Evolutionary conservation across 768 basidiomycete genomes (phyloP), one percentile per base, ranked within the genome.

Genomic region (Mycena maculata): DNA sequence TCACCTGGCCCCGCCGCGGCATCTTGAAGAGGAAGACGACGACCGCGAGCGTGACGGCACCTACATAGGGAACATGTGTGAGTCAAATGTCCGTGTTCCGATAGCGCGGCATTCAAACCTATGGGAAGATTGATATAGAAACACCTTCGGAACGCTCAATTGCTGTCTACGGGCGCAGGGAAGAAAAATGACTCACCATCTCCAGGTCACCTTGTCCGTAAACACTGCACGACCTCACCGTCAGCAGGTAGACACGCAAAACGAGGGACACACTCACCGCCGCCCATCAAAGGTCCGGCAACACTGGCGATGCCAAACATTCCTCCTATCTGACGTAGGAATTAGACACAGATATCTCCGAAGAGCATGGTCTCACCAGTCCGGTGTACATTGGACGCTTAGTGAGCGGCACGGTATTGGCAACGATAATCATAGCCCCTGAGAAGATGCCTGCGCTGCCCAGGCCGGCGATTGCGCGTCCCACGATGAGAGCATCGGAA

Each of bases 391-490:
- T 50, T 6, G 79, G 70, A 12, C 77, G 76, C 41, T 74, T 71
- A n/a, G 77, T 73, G 16, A 80, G 67, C 6, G 70, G 74, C 25
- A 75, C 74, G 18, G 76, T 69, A 39, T 75, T 66, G 12, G 76
- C 69, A 45, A 78, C 71, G 50, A 77, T 72, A 16, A 72, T 71
- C 27, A 78, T 60, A 2, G 70, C 70, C 1, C 73, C 72, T 4
- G 63, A 59, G 63, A 69, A 60, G n/a, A 68, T 67, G 38, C 83
- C 83, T 1, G 82, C 79, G 1, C 81, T 84, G 2, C 85, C 86
- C 3, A 84, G 63, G 13, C 86, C 85, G 3, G 81, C 76, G 39
- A 86, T 69, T 0, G 85, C 84, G 20, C 85, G 74, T 13, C 85
- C 85, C 52, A 84, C 74, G 52, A 83, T 81, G 27, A 82, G 68